These are phyloP conservation scores for Boletus reticuloceps DNA, from an alignment of 768 basidiomycete genomes.

Conservation along the genomic window DNA sequence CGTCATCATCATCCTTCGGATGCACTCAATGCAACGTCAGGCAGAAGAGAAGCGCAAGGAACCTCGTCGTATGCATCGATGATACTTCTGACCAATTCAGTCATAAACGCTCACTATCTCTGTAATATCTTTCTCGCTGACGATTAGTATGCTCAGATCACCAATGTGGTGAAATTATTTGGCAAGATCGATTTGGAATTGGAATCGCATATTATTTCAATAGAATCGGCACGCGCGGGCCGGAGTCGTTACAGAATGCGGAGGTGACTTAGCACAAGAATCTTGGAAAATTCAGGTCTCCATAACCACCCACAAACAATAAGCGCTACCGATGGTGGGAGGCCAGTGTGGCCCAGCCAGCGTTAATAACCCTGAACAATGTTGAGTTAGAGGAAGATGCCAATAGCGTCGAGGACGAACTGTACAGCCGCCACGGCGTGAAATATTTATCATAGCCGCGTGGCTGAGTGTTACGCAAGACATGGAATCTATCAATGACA, in stretches of 20 bases:
- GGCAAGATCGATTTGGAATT: slow-evolving; percentile 18
- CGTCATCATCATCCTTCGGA: neutral
- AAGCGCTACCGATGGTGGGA: too few relatives aligned
- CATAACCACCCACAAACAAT: too few relatives aligned
- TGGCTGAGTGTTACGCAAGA: slow-evolving; percentile 2
- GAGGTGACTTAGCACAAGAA: too few relatives aligned
- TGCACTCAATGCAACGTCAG: neutral
- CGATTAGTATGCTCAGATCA: slow-evolving; percentile 23
- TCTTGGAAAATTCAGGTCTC: too few relatives aligned
- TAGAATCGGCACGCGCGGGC: slow-evolving; percentile 34
- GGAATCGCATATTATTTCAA: slow-evolving; percentile 34
- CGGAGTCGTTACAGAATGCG: neutral
- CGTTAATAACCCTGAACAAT: too few relatives aligned
- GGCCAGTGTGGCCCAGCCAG: too few relatives aligned
- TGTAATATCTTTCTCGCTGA: neutral
- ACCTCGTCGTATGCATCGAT: slow-evolving; percentile 22
- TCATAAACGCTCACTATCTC: slow-evolving; percentile 14
- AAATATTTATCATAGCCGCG: too few relatives aligned
- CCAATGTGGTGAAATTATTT: slow-evolving; percentile 35
- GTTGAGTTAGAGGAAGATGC: too few relatives aligned
- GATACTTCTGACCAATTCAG: slow-evolving; percentile 17
- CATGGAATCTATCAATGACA: slow-evolving; percentile 11
- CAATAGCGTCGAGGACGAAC: too few relatives aligned
- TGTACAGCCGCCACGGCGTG: too few relatives aligned
- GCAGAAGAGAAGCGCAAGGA: slow-evolving; percentile 23